Conservation (phyloP, 2,329 filamentous ascomycete genomes). For the Drechslerella dactyloides region DNA sequence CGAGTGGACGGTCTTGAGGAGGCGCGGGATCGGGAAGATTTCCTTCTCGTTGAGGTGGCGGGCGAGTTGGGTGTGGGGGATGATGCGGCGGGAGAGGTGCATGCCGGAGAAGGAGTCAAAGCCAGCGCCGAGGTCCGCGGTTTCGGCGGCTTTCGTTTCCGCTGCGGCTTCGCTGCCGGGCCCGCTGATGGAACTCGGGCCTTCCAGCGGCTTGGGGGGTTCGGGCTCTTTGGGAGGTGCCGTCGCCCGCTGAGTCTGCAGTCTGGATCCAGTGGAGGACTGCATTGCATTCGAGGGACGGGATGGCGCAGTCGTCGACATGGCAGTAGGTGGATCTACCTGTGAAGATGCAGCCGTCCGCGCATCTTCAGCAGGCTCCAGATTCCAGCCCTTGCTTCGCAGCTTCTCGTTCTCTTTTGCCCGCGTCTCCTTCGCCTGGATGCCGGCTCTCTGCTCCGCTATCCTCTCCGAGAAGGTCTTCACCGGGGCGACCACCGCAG, state of each 20-base stretch:
- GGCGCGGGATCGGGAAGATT: conserved; percentile 76
- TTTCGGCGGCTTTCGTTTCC: conserved; percentile 4
- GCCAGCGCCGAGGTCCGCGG: conserved; percentile 18
- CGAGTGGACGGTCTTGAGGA: conserved; percentile 79
- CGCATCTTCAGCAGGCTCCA: conserved; percentile 62
- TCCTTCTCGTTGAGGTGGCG: conserved; percentile 80
- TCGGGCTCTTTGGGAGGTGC: conserved; percentile 12
- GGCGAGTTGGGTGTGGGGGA: conserved; percentile 80
- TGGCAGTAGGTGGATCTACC: conserved; percentile 54
- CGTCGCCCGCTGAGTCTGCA: conserved; percentile 59
- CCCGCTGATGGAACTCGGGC: conserved; percentile 6
- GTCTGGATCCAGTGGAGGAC: conserved; percentile 10
- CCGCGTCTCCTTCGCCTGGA: conserved; percentile 63
- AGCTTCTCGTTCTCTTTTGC: conserved; percentile 64
- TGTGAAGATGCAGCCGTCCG: background rate
- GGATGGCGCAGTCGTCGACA: conserved; percentile 7
- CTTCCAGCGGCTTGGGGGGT: conserved; percentile 11
- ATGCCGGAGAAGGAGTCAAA: conserved; percentile 87
- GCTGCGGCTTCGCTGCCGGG: conserved; percentile 1
- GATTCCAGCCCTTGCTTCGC: conserved; percentile 66
- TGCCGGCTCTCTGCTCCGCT: conserved; percentile 70
- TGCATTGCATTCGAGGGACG: background rate
- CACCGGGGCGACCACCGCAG: conserved; percentile 38
- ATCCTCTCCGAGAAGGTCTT: conserved; percentile 86
- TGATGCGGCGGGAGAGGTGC: conserved; percentile 80